Percentiles rank a stretch among this genome's conserved stretches.
These are phyloP conservation scores for Fusarium redolens DNA, from an alignment of 2,329 filamentous ascomycete genomes.

Conservation along the genomic window DNA sequence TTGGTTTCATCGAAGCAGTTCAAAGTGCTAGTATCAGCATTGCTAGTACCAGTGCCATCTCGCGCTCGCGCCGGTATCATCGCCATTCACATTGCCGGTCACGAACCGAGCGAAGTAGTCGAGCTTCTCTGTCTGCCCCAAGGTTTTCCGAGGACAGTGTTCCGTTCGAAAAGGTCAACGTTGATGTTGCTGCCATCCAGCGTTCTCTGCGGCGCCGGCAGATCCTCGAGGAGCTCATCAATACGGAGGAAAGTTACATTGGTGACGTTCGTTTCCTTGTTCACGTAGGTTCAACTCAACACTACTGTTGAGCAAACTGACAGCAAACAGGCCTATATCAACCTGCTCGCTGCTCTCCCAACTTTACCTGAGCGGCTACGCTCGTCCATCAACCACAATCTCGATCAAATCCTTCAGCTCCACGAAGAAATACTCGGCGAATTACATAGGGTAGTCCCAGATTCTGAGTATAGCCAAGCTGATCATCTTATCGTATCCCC, in stretches of 20 bases:
- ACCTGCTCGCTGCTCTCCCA: conserved; percentile 77
- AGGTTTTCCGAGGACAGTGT: conserved; percentile 74
- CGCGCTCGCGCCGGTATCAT: conserved; percentile 66
- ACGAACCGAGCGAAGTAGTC: conserved; percentile 71
- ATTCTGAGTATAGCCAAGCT: conserved; percentile 70
- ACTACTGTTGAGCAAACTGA: conserved; percentile 19
- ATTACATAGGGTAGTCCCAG: conserved; percentile 76
- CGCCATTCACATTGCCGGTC: conserved; percentile 65
- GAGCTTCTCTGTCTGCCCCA: conserved; percentile 67
- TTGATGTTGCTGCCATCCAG: conserved; percentile 77
- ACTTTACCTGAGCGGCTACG: conserved; percentile 72
- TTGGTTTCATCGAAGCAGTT: conserved; percentile 82
- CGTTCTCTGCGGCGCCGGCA: conserved; percentile 80
- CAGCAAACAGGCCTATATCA: conserved; percentile 73
- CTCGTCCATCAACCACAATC: conserved; percentile 80
- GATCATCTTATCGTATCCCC: conserved; percentile 22
- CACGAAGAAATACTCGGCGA: conserved; percentile 85
- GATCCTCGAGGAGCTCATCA: conserved; percentile 86
- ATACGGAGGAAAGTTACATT: conserved; percentile 89
- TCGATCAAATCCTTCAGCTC: conserved; percentile 82
- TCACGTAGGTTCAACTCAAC: conserved; percentile 68
- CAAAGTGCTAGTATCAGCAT: conserved; percentile 85
- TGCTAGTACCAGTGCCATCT: conserved; percentile 75
- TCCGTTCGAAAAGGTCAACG: conserved; percentile 64
- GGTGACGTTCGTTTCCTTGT: conserved; percentile 86